phyloP scores from a whole-genome alignment of 148 eudicot genomes.

The Silene conica region DNA sequence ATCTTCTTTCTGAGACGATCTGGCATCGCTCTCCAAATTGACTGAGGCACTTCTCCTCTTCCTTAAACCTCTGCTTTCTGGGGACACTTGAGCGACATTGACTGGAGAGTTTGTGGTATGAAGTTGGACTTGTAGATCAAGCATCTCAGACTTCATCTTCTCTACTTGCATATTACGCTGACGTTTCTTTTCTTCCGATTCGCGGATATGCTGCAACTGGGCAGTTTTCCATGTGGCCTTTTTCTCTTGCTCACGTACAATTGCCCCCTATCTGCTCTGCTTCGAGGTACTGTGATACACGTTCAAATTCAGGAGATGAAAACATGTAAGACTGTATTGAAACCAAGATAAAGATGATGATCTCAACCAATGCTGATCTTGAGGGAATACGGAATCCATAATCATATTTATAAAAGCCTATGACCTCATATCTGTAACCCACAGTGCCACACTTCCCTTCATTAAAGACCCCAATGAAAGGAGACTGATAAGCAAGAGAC shows the following conservation, averaged over 20 bases:
- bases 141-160: conserved; percentile 99
- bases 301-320: conserved; percentile 84
- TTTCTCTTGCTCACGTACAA: conserved; percentile 94
- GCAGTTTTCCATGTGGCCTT: conserved; percentile 97
- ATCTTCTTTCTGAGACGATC: conserved; percentile 32
- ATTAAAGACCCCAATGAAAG: conserved; percentile 77
- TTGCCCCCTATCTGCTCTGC: conserved; percentile 99
- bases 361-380: conserved; percentile 95
- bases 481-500: conserved; percentile 97
- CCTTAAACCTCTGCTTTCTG: conserved; percentile 61
- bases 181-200: conserved; percentile 78
- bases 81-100: conserved; percentile 42
- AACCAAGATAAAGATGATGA: conserved; percentile 77
- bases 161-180: conserved; percentile 97
- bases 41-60: conserved; percentile 44
- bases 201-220: conserved; percentile 83
- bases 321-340: conserved; percentile 96
- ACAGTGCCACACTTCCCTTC: conserved; percentile 79
- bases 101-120: conserved; percentile 49
- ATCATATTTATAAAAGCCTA: conserved; percentile 92
- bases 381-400: conserved; percentile 96
- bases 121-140: conserved; percentile 86
- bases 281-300: conserved; percentile 92
- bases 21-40: conserved; percentile 31
- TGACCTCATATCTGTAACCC: conserved; percentile 79